Evolutionary conservation across 306 rosid genomes (phyloP), one percentile per base, ranked within the genome.

Genomic region (Vigna mungo): DNA sequence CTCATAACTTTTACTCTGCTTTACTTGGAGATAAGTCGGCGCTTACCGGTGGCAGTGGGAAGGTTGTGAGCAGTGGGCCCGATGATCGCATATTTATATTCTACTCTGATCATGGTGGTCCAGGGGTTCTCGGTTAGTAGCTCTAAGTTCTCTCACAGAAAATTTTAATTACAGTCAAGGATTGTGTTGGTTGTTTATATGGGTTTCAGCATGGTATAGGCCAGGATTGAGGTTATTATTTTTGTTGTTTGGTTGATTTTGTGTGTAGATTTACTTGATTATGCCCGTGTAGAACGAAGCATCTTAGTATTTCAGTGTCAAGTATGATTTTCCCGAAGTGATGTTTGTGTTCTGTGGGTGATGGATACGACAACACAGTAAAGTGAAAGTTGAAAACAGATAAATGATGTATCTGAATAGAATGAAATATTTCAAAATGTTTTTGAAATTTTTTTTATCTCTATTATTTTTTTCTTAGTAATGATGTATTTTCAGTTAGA

Each of bases 31-130:
- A 96, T 56, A 92, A 74, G 80, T 74, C 87, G 18, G 98, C 97
- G 74, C 85, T 92, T 36, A 84, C 85, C 0, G 97, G 98, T 77
- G 98, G 99, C 65, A 96, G 97, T 54, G 98, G 98, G 68, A 96
- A 96, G 73, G 98, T 96, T 78, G 96, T 92, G 52, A 87, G 92
- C 67, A 96, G 98, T 44, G 98, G 99, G 51, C 99, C 99, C 47
- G 72, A 89, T 60, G 99, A 96, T 85, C 99, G 88, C 76, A 93
- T 96, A 76, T 96, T 96, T 80, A 72, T 96, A 46, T 96, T 68
- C 83, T 96, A 91, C 18, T 78, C 88, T 23, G 99, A 96, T 69
- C 99, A 96, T 71, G 99, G 99, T 17, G 99, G 98, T 81, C 91
- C 98, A n/a, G 99, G 98, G 23, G 87, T 91, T 52, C 98, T 96